Conservation (phyloP, 1,284 basidiomycete genomes). For the Tilletia caries region DNA sequence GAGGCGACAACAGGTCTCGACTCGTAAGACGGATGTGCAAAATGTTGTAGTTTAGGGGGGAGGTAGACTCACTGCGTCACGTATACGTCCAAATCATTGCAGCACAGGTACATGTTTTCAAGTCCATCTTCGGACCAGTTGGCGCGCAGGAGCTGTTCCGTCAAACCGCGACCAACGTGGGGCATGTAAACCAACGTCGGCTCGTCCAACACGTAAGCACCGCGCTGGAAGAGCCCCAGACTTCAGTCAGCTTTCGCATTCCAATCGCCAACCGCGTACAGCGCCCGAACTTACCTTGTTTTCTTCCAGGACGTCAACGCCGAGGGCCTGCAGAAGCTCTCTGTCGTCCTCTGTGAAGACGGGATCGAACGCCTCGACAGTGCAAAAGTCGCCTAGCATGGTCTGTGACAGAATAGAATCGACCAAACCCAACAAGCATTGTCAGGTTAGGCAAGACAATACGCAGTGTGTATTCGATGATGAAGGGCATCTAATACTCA, state of each 20-base stretch:
- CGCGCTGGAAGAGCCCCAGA: not conserved
- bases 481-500: not conserved
- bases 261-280: too few relatives aligned
- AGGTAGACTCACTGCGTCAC: not conserved
- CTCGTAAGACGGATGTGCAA: too few relatives aligned
- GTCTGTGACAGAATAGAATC: not conserved
- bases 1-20: too few relatives aligned
- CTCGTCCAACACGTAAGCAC: not conserved
- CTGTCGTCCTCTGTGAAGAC: not conserved
- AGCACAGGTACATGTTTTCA: not conserved
- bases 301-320: not conserved
- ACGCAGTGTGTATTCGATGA: not conserved
- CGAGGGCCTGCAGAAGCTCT: conserved; percentile 4
- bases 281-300: not conserved
- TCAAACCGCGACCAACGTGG: not conserved
- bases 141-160: not conserved
- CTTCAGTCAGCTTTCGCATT: not conserved
- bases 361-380: conserved; percentile 2
- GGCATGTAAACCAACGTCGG: conserved; percentile 8
- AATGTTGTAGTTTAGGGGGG: not conserved
- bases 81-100: not conserved
- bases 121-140: conserved; percentile 1
- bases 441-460: not conserved
- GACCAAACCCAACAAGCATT: not conserved
- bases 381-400: not conserved